Evolutionary conservation across 176 grass and related monocot genomes (phyloP), one percentile per base, ranked within the genome.

Genomic region (Raddia guianensis): DNA sequence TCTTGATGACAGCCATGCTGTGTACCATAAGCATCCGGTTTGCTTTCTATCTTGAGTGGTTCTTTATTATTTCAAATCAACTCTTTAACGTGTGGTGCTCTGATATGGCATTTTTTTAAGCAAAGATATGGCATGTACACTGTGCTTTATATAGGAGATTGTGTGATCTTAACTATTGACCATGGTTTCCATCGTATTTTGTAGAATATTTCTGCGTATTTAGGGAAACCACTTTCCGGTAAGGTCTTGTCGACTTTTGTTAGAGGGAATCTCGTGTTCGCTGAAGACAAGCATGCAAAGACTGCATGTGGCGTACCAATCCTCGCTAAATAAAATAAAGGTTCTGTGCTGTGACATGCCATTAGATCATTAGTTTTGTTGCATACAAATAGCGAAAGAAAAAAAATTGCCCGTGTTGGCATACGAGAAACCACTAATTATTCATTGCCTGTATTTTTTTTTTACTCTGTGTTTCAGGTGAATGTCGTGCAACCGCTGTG

Each of bases 11-110:
- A 90, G 21, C 64, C 89, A 99, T 81, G 69, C n/a, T 18, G 83
- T 91, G 54, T 89, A 90, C 73, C 96, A 98, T 82, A 98, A 95
- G 49, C 96, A 98, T 83, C 62, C 83, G 81, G 92, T 98, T 79
- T 73, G 66, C 82, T 87, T 58, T 73, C 68, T 21, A 12, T 10
- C 44, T 63, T 53, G 80, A 78, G 43, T 14, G 7, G 27, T 58
- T 9, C 18, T 69, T 62, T 34, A 69, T 19, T 46, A 35, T 73
- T 46, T 44, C 21, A 62, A 54, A 20, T 13, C 1, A 27, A 27
- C 27, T 27, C 4, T 12, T n/a, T 66, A n/a, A 8, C 3, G 9
- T 70, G 8, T 9, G 9, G 10, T 57, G 8, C 6, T 14, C 5
- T 34, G 60, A 5, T 13, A 63, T 13, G 12, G 2, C 12, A 34